Base-by-base conservation (phyloP, 73 alveolate genomes). In the Blepharisma japonicum region DNA sequence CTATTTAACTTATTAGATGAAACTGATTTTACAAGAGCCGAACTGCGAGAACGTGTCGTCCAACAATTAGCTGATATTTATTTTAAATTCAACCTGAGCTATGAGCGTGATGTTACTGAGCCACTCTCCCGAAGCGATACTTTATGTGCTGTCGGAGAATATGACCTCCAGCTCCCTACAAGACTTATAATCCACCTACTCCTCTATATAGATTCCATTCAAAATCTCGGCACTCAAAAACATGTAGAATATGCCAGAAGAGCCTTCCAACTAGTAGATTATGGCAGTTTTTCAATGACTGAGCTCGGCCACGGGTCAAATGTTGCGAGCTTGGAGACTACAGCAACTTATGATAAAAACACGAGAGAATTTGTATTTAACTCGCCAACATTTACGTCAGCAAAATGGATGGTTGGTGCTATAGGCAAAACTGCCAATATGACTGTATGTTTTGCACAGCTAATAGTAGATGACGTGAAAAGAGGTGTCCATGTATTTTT, bases 251-350 rank as follows among this genome's bases (percentile, higher is more conserved):
- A 14, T 2, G 21, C 21, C 66, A 0, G 21, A 11, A 51, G 21
- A 4, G 66, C 66, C 4, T 51, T 14, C 21, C 66, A 18, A 14
- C 21, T 51, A 11, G 66, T 14, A 4, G 66, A 51, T 18, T 51
- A 14, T 18, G 66, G 66, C 27, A 14, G 66, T 18, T 51, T 51
- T 51, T 11, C 66, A 51, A 51, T 51, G 80, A 92, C 98, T 48
- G 98, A 92, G 81, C 50, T 92, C 14, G 98, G 98, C 7, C 95
- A 90, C 71, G 98, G 98, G 5, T 89, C 96, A 5, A 90, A 92
- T 81, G 98, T 92, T 6, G 76, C 87, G 77, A 89, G 90, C 6
- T 23, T 92, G 6, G 77, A 67, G 50, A 90, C 98, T 0, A 92
- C 94, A 7, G 98, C 98, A 0, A 83, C 84, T 7, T 92, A 84